Evolutionary conservation across 495 filamentous ascomycete genomes (phyloP), one percentile per base, ranked within the genome.

Genomic region (Talaromyces stipitatus): DNA sequence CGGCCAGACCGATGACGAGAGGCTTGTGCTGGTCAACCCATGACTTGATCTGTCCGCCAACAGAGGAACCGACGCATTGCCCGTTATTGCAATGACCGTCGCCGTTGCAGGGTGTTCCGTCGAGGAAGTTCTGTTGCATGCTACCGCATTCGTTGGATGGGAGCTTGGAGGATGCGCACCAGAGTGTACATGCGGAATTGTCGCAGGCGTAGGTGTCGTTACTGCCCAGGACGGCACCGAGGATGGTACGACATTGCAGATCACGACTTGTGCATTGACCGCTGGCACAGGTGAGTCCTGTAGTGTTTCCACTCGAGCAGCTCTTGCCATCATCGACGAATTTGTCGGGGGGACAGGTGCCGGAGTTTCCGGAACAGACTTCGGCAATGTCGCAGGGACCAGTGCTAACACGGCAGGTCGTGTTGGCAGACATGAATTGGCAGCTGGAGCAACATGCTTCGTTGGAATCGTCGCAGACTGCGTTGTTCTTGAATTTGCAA

Each of bases 251-350:
- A 76, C 94, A 98, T 70, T 98, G 94, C 62, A 84, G 79, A 66
- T 96, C 84, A 57, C 95, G 86, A 55, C 88, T 94, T 47, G 94
- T 98, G 69, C 94, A 98, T 68, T 96, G 94, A 20, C 94, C 94
- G 48, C 88, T 92, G 55, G 95, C 90, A 66, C 94, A 98, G 43
- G 78, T 72, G n/a, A 96, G 77, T 2, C 81, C 77, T 3, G 63
- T 64, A 27, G 71, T 70, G 33, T 71, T 75, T 56, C 69, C 70
- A 16, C 87, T 88, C 9, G 32, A 28, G 64, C 92, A 95, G 23
- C 66, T 71, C 23, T 73, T 66, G 59, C 94, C 94, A 67, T 97
- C 85, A 0, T 82, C 72, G 26, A 85, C 74, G 50, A 79, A 85
- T 26, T 74, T 50, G 70, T 98, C 90, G 2, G 65, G 55, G 1